Conservation (phyloP, 2,329 filamentous ascomycete species). For the Pseudofabraea citricarpa region DNA sequence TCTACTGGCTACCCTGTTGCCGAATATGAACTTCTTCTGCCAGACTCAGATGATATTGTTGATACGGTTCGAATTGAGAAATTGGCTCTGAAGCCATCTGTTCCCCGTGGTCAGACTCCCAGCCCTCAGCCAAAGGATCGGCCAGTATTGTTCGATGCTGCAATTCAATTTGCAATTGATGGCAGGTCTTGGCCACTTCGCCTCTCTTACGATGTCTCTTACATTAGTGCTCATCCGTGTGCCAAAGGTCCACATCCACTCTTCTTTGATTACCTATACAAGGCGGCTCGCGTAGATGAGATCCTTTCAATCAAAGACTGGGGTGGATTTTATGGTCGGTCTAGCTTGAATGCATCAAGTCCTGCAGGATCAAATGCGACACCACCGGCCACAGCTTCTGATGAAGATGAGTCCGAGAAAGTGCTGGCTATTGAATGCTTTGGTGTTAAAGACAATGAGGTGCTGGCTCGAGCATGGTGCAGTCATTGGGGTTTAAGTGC, state of each 20-base stretch:
- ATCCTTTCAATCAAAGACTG: conserved; percentile 63
- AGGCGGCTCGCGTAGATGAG: conserved; percentile 55
- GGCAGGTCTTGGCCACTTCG: conserved; percentile 59
- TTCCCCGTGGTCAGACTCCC: conserved; percentile 7
- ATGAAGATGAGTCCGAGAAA: conserved; percentile 52
- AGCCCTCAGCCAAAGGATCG: conserved; percentile 9
- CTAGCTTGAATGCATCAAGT: conserved; percentile 2
- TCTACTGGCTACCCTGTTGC: conserved; percentile 58
- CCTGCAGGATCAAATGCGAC: not conserved
- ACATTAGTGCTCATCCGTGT: conserved; percentile 62
- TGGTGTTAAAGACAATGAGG: conserved; percentile 70
- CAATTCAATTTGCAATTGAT: conserved; percentile 59
- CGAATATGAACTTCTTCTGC: conserved; percentile 60
- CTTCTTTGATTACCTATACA: conserved; percentile 66
- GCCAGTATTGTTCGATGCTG: conserved; percentile 53
- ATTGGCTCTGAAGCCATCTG: conserved; percentile 50
- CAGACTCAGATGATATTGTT: conserved; percentile 51
- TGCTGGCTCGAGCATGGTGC: conserved; percentile 72
- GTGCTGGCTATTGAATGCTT: conserved; percentile 70
- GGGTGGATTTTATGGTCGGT: conserved; percentile 30
- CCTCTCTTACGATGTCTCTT: conserved; percentile 61
- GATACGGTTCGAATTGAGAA: conserved; percentile 68
- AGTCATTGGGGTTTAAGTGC: conserved; percentile 70
- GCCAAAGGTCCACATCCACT: conserved; percentile 60
- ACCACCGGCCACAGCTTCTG: conserved; percentile 14